phyloP scores from a whole-genome alignment of 1,284 basidiomycete genomes.

The Blastosporella zonata region DNA sequence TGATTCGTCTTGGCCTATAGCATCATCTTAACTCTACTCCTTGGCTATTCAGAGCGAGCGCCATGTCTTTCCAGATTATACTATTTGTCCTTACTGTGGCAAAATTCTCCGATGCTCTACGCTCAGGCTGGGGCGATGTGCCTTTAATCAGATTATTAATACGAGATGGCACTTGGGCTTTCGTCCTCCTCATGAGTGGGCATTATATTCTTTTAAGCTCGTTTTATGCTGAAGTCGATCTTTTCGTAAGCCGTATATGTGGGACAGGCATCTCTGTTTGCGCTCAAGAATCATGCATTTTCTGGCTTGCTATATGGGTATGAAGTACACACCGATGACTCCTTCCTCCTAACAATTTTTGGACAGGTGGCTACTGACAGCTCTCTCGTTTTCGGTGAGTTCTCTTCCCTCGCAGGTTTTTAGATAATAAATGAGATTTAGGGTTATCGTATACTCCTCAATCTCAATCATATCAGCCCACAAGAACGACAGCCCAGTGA shows the following conservation, averaged over 20 bases:
- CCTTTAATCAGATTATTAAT: constrained; percentile 33
- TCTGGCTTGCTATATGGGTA: constrained; percentile 30
- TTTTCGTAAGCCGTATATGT: constrained; percentile 25
- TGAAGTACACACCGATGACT: neutral
- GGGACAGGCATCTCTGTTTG: constrained; percentile 26
- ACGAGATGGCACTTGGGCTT: constrained; percentile 44
- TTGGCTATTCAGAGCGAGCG: constrained; percentile 23
- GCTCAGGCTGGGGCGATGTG: constrained; percentile 29
- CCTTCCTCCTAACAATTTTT: constrained; percentile 1
- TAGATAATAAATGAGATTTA: constrained; percentile 10
- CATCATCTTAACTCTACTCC: constrained; percentile 1
- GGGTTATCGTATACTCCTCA: constrained; percentile 36
- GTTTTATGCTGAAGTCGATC: neutral
- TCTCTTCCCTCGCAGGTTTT: neutral
- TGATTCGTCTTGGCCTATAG: neutral
- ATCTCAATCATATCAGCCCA: constrained; percentile 27
- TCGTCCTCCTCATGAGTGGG: constrained; percentile 33
- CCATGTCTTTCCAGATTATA: constrained; percentile 32
- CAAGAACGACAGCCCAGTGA: constrained; percentile 9
- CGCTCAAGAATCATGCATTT: constrained; percentile 24
- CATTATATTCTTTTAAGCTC: neutral
- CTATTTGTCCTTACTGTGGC: constrained; percentile 32
- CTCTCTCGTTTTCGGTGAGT: constrained; percentile 32
- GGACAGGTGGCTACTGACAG: constrained; percentile 30
- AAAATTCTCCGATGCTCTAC: constrained; percentile 30